Evolutionary conservation across 768 basidiomycete species (phyloP), one percentile per base, ranked within the genome.

Genomic region (Rhizopogon sp.): DNA sequence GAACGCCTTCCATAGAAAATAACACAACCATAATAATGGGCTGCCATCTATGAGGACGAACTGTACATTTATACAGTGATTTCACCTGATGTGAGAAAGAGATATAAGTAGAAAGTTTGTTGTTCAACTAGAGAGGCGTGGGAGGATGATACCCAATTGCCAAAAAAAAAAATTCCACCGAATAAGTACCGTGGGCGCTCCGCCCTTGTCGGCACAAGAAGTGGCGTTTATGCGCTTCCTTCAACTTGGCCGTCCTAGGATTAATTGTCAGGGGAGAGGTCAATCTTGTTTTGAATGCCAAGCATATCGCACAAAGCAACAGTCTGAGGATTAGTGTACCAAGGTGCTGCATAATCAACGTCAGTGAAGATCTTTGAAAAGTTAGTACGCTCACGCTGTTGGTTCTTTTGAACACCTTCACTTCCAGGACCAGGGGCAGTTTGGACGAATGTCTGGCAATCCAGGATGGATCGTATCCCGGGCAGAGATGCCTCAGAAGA

Each of bases 241-340:
- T 25, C 25, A 25, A 25, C 31, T 33, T 9, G 31, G 31, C 31
- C 31, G 3, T 9, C 46, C 14, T 49, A 49, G 47, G 37, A 3
- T 22, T 22, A 35, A 10, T 37, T 31, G 28, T 53, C 57, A 4
- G 56, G 56, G 7, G 60, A 56, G 6, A 66, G 60, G 60, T 80
- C 82, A 53, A 88, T 75, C 63, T 82, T 87, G 71, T 96, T 92
- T 56, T 83, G 78, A 39, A 98, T 80, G 16, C 79, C 80, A 39
- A 99, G 66, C 82, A 98, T 81, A 17, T 71, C 66, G 64, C 90
- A 91, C 62, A 98, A 89, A 3, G 93, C 86, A 51, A 82, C 83
- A 0, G 94, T 98, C 65, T 98, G 94, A 28, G 92, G 88, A 63
- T 95, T 96, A 25, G 85, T 81, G 67, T 91, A 95, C 74, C 79